These are phyloP conservation scores for Athelia sp. DNA, from an alignment of 1,284 basidiomycete genomes.

Conservation along the genomic window DNA sequence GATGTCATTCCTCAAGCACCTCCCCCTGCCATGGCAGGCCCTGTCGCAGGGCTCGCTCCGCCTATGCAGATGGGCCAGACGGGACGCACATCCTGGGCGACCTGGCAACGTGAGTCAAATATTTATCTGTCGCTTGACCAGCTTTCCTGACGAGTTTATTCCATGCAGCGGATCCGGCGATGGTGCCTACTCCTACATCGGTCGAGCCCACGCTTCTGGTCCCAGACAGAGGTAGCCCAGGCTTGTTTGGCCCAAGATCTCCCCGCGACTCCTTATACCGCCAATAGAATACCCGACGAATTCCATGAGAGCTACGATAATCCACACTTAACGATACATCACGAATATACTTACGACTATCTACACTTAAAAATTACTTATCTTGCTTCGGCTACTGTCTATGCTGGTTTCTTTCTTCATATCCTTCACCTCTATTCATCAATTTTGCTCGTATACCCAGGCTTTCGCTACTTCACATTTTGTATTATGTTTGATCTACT, in stretches of 20 bases:
- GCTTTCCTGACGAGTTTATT: conserved; percentile 6
- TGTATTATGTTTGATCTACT: too few relatives aligned
- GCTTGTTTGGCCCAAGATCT: conserved; percentile 61
- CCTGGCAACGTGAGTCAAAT: conserved; percentile 61
- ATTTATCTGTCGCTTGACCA: conserved; percentile 9
- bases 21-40: conserved; percentile 14
- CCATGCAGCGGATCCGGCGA: conserved; percentile 38
- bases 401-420: conserved; percentile 10
- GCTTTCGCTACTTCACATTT: too few relatives aligned
- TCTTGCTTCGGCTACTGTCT: background rate
- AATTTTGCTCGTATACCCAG: too few relatives aligned
- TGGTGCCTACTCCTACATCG: conserved; percentile 45
- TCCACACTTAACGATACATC: background rate
- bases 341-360: background rate
- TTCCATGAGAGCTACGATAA: background rate
- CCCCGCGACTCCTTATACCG: conserved; percentile 32
- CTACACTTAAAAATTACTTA: background rate
- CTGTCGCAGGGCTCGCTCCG: conserved; percentile 9
- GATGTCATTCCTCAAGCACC: conserved; percentile 21
- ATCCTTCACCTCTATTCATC: too few relatives aligned
- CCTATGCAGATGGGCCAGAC: conserved; percentile 14
- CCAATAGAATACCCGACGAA: too few relatives aligned
- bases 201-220: conserved; percentile 48
- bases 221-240: conserved; percentile 48
- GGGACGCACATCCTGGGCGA: conserved; percentile 48